Conservation (phyloP, 352 stramenopile genomes). For the Elongisporangium senticosum region DNA sequence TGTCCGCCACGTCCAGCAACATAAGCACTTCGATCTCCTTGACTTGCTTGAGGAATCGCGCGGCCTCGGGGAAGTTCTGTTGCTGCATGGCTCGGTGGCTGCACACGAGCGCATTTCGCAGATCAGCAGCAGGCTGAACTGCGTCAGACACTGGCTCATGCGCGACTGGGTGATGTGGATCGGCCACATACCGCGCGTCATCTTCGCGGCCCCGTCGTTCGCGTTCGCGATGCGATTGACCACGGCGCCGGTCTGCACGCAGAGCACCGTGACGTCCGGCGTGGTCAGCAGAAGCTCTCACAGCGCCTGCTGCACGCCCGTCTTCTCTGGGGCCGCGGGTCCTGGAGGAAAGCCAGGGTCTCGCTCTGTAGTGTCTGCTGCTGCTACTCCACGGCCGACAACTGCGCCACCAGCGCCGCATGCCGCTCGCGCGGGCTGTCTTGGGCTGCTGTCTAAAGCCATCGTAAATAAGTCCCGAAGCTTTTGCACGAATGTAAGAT, state of each 20-base stretch:
- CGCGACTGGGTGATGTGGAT: constrained; percentile 80
- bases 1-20: constrained; percentile 74
- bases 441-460: too few relatives aligned
- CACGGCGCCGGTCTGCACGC: constrained; percentile 71
- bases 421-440: constrained; percentile 39
- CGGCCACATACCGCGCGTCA: constrained; percentile 78
- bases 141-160: constrained; percentile 46
- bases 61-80: constrained; percentile 64
- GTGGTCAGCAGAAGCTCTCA: constrained; percentile 52
- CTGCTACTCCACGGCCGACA: constrained; percentile 38
- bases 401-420: constrained; percentile 47
- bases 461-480: too few relatives aligned
- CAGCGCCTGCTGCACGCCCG: constrained; percentile 36
- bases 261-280: constrained; percentile 64
- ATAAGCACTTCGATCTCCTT: constrained; percentile 73
- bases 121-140: constrained; percentile 67
- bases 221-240: constrained; percentile 81
- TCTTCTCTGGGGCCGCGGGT: constrained; percentile 43
- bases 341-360: constrained; percentile 30
- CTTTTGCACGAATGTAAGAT: too few relatives aligned
- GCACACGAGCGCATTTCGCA: constrained; percentile 71
- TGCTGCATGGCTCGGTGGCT: constrained; percentile 73
- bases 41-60: constrained; percentile 66
- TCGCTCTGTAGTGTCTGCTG: constrained; percentile 31
- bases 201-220: constrained; percentile 87